These are phyloP conservation scores for Drechmeria coniospora DNA, from an alignment of 2,329 filamentous ascomycete genomes.

Conservation along the genomic window DNA sequence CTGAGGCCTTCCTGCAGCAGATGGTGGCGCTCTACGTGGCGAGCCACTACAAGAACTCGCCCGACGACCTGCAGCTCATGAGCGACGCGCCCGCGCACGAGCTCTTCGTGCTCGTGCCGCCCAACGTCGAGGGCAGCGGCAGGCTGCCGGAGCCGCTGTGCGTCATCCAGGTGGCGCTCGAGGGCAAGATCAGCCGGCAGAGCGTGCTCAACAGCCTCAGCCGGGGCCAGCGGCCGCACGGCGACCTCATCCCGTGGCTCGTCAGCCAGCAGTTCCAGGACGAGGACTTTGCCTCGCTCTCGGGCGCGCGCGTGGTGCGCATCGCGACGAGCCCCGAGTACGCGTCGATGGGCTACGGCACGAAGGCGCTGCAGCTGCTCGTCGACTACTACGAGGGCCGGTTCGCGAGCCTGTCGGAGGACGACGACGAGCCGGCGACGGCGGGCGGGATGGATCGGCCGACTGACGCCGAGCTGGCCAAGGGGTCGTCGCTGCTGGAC, in stretches of 20 bases:
- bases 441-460: slow-evolving; percentile 59
- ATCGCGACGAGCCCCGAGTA: slow-evolving; percentile 97
- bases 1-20: slow-evolving; percentile 91
- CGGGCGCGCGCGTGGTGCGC: slow-evolving; percentile 78
- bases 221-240: slow-evolving; percentile 74
- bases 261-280: slow-evolving; percentile 98
- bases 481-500: slow-evolving; percentile 59
- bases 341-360: slow-evolving; percentile 81
- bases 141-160: slow-evolving; percentile 84
- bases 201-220: slow-evolving; percentile 84
- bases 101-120: slow-evolving; percentile 83
- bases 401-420: slow-evolving; percentile 70
- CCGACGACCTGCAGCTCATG: slow-evolving; percentile 97
- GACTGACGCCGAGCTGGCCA: slow-evolving; percentile 67
- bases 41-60: slow-evolving; percentile 95
- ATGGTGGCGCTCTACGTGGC: slow-evolving; percentile 98
- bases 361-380: slow-evolving; percentile 72
- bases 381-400: slow-evolving; percentile 91
- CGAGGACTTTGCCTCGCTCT: slow-evolving; percentile 85
- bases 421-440: slow-evolving; percentile 32
- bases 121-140: slow-evolving; percentile 60
- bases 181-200: slow-evolving; percentile 86
- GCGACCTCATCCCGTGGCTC: slow-evolving; percentile 93
- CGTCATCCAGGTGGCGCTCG: slow-evolving; percentile 84
- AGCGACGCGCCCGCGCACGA: slow-evolving; percentile 95